Percentiles rank a stretch among this genome's conserved stretches.
Conservation (phyloP, 805 yeast species). For the Scheffersomyces lignosus region DNA sequence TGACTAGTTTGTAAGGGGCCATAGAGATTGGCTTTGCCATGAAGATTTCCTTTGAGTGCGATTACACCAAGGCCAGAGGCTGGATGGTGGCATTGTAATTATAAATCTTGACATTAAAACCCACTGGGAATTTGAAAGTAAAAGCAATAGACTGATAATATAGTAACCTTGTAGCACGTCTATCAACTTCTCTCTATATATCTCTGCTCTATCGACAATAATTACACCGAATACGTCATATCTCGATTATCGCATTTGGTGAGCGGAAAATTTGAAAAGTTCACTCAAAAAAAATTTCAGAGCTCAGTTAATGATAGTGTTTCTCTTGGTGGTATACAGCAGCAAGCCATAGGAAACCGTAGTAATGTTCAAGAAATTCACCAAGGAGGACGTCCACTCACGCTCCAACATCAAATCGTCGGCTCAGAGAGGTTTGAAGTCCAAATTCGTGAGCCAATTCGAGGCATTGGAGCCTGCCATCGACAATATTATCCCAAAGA, state of each 20-base stretch:
- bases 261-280: no score
- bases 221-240: no score
- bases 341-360: no score
- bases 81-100: slow-evolving; percentile 49
- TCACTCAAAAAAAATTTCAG: no score
- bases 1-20: slow-evolving; percentile 43
- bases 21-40: slow-evolving; percentile 19
- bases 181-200: no score
- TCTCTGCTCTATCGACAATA: no score
- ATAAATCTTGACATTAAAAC: slow-evolving; percentile 43
- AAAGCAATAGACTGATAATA: no score
- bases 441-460: slow-evolving; percentile 71
- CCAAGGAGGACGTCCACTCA: slow-evolving; percentile 84
- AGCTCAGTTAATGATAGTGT: no score
- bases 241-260: no score
- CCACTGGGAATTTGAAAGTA: no score
- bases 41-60: slow-evolving; percentile 48
- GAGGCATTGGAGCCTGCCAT: slow-evolving; percentile 73
- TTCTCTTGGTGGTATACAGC: no score
- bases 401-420: slow-evolving; percentile 92
- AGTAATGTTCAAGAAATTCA: slow-evolving; percentile 65
- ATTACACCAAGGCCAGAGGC: slow-evolving; percentile 36
- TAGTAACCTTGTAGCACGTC: no score
- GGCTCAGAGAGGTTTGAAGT: slow-evolving; percentile 84
- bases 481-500: slow-evolving; percentile 85